phyloP scores from a whole-genome alignment of 495 filamentous ascomycete species.

The Aspergillus mulundensis region DNA sequence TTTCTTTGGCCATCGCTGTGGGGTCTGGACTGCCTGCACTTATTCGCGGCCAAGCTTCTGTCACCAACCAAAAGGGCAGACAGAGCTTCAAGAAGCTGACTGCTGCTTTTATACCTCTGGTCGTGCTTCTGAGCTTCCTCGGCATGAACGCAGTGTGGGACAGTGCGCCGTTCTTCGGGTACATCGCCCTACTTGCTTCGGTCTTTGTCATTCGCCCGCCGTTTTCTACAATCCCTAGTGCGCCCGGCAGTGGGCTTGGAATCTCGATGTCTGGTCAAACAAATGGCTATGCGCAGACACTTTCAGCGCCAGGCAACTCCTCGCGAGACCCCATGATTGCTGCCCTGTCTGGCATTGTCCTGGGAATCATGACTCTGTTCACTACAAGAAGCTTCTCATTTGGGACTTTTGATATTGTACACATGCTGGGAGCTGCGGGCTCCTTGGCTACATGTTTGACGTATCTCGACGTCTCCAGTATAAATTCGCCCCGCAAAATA shows the following conservation, averaged over 20 bases:
- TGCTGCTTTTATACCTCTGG: slow-evolving; percentile 23
- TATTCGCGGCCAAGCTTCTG: slow-evolving; percentile 9
- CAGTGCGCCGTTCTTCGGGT: slow-evolving; percentile 37
- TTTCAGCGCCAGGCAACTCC: slow-evolving; percentile 5
- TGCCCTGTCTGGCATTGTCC: slow-evolving; percentile 23
- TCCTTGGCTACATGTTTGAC: slow-evolving; percentile 31
- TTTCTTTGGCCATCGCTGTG: slow-evolving; percentile 44
- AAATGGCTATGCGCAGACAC: slow-evolving; percentile 9
- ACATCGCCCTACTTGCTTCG: slow-evolving; percentile 41
- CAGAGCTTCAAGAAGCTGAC: slow-evolving; percentile 31
- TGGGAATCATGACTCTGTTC: slow-evolving; percentile 22
- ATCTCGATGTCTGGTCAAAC: slow-evolving; percentile 15
- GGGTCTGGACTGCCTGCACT: slow-evolving; percentile 39
- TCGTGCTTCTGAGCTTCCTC: slow-evolving; percentile 27
- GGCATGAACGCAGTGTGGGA: slow-evolving; percentile 35
- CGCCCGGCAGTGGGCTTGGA: slow-evolving; percentile 26
- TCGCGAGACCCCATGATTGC: slow-evolving; percentile 30
- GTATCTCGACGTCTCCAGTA: slow-evolving; percentile 19
- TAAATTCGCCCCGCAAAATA: slow-evolving; percentile 32
- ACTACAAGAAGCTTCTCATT: slow-evolving; percentile 24
- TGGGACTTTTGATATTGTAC: slow-evolving; percentile 21
- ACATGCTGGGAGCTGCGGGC: slow-evolving; percentile 22
- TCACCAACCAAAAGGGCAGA: slow-evolving; percentile 14
- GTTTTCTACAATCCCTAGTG: background rate
- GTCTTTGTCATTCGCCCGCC: slow-evolving; percentile 26